Evolutionary conservation across 208 protist genomes (phyloP).

Genomic region (Trypanosoma scelopori): DNA sequence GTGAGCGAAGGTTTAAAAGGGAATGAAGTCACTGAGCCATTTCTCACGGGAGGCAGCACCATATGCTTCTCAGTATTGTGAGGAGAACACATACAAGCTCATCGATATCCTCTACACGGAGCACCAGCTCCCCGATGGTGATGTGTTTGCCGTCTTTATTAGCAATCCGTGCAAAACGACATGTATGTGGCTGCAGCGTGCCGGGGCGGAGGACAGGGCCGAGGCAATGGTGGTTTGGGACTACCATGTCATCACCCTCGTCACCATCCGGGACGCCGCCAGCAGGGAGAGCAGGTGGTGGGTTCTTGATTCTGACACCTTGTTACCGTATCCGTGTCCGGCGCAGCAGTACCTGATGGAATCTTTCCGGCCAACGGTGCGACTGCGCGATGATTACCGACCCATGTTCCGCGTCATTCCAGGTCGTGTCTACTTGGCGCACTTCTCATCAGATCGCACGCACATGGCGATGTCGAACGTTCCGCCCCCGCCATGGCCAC

Average conservation of each 20-base stretch:
- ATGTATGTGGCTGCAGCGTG: conserved; percentile 28
- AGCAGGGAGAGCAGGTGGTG: neutral
- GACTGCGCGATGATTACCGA: conserved; percentile 4
- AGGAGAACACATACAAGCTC: conserved; percentile 32
- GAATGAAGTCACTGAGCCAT: neutral
- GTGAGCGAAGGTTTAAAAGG: neutral
- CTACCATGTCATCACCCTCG: conserved; percentile 29
- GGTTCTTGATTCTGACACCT: conserved; percentile 26
- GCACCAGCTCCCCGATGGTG: conserved; percentile 5
- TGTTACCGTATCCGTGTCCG: conserved; percentile 15
- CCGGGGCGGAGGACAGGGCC: neutral
- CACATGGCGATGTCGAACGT: conserved; percentile 18
- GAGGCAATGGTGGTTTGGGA: conserved; percentile 25
- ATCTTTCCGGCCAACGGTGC: conserved; percentile 17
- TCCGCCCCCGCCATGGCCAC: conserved; percentile 20
- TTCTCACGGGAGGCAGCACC: conserved; percentile 16
- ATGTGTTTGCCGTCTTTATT: conserved; percentile 33
- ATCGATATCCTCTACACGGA: conserved; percentile 21
- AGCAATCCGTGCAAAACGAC: conserved; percentile 19
- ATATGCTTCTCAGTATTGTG: conserved; percentile 30
- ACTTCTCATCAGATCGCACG: conserved; percentile 29
- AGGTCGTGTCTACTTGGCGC: conserved; percentile 15
- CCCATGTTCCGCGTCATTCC: conserved; percentile 25
- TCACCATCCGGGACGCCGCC: neutral
- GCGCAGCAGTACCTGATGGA: conserved; percentile 14